A percentile compares a stretch with the other conserved stretches of the same genome.
These are phyloP conservation scores for Heritiera fomes DNA, from an alignment of 345 rosid species.

Conservation along the genomic window DNA sequence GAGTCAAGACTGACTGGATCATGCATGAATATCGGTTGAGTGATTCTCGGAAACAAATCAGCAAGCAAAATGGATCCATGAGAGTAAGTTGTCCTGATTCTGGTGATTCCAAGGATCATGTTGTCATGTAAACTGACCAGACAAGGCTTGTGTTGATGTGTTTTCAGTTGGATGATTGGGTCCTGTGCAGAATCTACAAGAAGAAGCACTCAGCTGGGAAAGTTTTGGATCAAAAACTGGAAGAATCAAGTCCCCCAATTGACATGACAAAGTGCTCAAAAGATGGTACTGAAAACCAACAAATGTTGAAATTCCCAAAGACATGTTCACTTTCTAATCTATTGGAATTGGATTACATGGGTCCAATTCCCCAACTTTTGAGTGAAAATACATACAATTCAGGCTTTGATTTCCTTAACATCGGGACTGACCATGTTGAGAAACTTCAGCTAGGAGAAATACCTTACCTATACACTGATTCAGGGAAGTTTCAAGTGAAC, in stretches of 20 bases:
- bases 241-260: slow-evolving; percentile 22
- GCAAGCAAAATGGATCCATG: slow-evolving; percentile 53
- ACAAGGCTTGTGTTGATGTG: neutral
- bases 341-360: slow-evolving; percentile 65
- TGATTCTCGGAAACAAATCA: slow-evolving; percentile 42
- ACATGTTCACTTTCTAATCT: slow-evolving; percentile 56
- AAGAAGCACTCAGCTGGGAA: slow-evolving; percentile 46
- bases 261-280: slow-evolving; percentile 11
- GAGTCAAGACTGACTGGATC: slow-evolving; percentile 84
- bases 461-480: slow-evolving; percentile 27
- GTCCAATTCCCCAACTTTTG: slow-evolving; percentile 51
- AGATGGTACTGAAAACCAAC: slow-evolving; percentile 26
- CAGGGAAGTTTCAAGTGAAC: slow-evolving; percentile 47
- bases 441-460: slow-evolving; percentile 30
- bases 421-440: slow-evolving; percentile 24
- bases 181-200: slow-evolving; percentile 86
- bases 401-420: slow-evolving; percentile 37
- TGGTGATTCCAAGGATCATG: neutral
- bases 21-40: slow-evolving; percentile 88
- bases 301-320: slow-evolving; percentile 54
- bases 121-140: no score
- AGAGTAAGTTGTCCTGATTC: slow-evolving; percentile 37
- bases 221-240: slow-evolving; percentile 38
- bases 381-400: slow-evolving; percentile 37
- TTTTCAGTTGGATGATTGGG: slow-evolving; percentile 93